These are phyloP conservation scores for Petunia hybrid DNA, from an alignment of 305 asterid genomes.

Conservation along the genomic window DNA sequence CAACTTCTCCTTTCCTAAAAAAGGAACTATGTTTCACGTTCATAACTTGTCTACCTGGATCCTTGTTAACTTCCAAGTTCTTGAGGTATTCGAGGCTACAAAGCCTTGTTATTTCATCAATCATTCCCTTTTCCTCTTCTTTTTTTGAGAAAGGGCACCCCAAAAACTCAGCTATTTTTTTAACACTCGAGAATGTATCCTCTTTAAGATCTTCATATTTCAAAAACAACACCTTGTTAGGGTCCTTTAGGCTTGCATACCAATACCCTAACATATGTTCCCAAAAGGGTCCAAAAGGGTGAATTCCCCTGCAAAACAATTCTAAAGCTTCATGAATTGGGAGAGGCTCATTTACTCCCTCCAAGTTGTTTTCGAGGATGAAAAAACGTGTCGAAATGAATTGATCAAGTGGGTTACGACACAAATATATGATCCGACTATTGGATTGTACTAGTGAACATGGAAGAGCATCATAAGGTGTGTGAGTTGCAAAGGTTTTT, in stretches of 20 bases:
- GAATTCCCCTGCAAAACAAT: constrained; percentile 11
- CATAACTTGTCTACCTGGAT: background rate
- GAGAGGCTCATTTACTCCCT: background rate
- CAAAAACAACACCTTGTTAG: constrained; percentile 26
- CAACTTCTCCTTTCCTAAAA: constrained; percentile 36
- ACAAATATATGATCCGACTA: constrained; percentile 32
- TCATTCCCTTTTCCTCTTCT: constrained; percentile 30
- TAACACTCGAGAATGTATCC: background rate
- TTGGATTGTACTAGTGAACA: background rate
- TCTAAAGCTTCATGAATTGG: constrained; percentile 25
- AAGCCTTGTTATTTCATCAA: constrained; percentile 28
- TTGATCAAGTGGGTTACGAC: constrained; percentile 26
- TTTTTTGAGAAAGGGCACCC: constrained; percentile 30
- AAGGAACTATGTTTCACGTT: background rate
- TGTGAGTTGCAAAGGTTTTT: constrained; percentile 31
- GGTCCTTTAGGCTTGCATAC: constrained; percentile 28
- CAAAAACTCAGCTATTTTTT: constrained; percentile 32
- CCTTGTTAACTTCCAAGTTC: constrained; percentile 39
- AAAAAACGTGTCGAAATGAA: background rate
- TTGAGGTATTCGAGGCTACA: constrained; percentile 41
- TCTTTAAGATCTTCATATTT: constrained; percentile 35
- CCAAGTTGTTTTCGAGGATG: background rate
- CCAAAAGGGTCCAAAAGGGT: constrained; percentile 32
- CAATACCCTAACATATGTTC: constrained; percentile 36
- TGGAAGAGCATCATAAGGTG: constrained; percentile 26